phyloP scores from a whole-genome alignment of 192 early-diverging fungal genomes.

The Gaertneriomyces sp. region DNA sequence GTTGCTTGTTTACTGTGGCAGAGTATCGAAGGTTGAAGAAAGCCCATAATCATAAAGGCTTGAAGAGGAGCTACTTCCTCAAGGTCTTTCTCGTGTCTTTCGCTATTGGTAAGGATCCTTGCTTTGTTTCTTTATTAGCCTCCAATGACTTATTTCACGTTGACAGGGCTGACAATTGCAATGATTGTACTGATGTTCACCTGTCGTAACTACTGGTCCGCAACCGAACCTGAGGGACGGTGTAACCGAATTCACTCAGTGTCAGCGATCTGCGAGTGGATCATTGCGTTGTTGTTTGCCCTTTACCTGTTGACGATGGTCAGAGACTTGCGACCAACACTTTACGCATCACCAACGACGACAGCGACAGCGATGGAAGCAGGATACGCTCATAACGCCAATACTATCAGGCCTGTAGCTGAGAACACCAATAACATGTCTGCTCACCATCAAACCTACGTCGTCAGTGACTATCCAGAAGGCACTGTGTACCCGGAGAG shows the following conservation, averaged over 20 bases:
- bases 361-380: too few species aligned
- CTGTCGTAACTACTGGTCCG: background rate
- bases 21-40: slow-evolving; percentile 15
- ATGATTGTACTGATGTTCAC: slow-evolving; percentile 27
- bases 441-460: too few species aligned
- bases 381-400: too few species aligned
- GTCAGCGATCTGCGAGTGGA: slow-evolving; percentile 27
- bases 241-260: slow-evolving; percentile 21
- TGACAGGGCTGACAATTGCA: slow-evolving; percentile 13
- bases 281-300: slow-evolving; percentile 10
- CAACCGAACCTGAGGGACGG: background rate
- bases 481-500: too few species aligned
- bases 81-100: slow-evolving; percentile 14
- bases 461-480: too few species aligned
- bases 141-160: background rate
- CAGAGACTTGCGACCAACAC: slow-evolving; percentile 6
- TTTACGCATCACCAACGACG: too few species aligned
- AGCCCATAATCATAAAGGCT: background rate
- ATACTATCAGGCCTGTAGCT: too few species aligned
- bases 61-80: slow-evolving; percentile 4
- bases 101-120: slow-evolving; percentile 22
- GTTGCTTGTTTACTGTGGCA: slow-evolving; percentile 20
- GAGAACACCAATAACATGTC: too few species aligned
- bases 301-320: slow-evolving; percentile 15
- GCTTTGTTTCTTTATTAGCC: background rate